Base-by-base conservation (phyloP, 1,284 basidiomycete species). In the Rhodofomes roseus region DNA sequence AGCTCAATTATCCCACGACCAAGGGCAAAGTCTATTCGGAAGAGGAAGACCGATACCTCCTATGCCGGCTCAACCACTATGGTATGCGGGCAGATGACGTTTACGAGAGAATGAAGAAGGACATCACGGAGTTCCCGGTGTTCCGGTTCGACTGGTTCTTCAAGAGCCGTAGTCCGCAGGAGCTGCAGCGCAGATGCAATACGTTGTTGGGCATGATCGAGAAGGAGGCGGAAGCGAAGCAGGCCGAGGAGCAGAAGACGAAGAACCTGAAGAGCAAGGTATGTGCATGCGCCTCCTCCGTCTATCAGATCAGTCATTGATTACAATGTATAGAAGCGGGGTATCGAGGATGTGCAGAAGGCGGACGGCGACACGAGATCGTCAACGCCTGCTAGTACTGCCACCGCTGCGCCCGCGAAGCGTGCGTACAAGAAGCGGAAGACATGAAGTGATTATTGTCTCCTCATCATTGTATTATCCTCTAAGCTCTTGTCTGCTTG, bases 101-200 rank as follows among this genome's bases (percentile, higher is more conserved):
- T 40, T 98, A 95, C 71, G 96, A 99, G 70, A 79, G 89, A 55
- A 98, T 99, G 78, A 98, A 98, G 82, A 87, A 90, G 75, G 96
- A 99, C 75, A 94, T 99, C 61, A 90, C 89, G 41, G 93, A 96
- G 73, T 96, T 95, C 76, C 94, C 95, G 0, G 90, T 95, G n/a
- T 99, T 99, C 79, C 81, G 95, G 56, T 97, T 98, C 68, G 95
- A 98, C 72, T 98, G 96, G 96, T 99, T 98, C 80, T 94, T 99
- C 82, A 98, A 98, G 80, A 93, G 90, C 63, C 80, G 97, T 56
- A 95, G 93, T 25, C 89, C 94, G 11, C 88, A 93, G 69, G 97
- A 99, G 78, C 78, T 99, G 62, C 87, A 90, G 66, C 80, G 96
- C 66, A 79, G 97, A 57, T 98, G 95, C 67, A 92, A 90, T 66